Base-by-base conservation (phyloP, 2,329 filamentous ascomycete genomes). In the Claviceps africana region DNA sequence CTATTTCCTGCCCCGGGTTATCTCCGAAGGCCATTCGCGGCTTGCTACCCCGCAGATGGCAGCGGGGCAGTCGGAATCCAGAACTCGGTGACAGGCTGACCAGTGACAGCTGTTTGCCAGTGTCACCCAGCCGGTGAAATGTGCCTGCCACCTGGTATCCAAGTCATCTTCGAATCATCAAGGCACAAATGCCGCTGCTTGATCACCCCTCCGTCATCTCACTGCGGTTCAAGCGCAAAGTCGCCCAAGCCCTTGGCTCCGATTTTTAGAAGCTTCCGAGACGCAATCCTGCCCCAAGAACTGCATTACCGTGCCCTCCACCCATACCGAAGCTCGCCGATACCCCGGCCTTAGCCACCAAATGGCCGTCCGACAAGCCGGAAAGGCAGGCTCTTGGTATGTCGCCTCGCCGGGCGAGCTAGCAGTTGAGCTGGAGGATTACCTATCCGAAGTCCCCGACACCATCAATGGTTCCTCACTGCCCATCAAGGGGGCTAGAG, bases 371-470 rank as follows among this genome's bases (percentile, higher is more conserved):
- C 43, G 53, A 22, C 35, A 44, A 9, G 51, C 54, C 15, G 51
- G 76, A 52, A 93, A 97, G 66, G 89, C 91, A 22, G 86, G 87
- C 40, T 85, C 82, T 19, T 98, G 93, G 93, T 98, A 98, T 65
- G 75, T 82, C 7, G 75, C 75, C 48, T 74, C 81, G 54, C 70
- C 76, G 6, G 64, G 66, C 2, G 67, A 68, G n/a, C 78, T 97
- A 49, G 77, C 77, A 3, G 61, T 64, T 7, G 76, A 95, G 69
- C 83, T 98, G 5, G 81, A 93, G 53, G 67, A 69, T 48, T 95
- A 82, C 76, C 76, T 97, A n/a, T 72, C 70, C 39, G 71, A 77
- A 39, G 90, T 95, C 8, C 85, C 87, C 2, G 66, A 73, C 48
- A 74, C 76, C 1, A 70, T 93, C 42, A 74, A 83, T 33, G 81